Percentiles rank a stretch among this genome's conserved stretches.
Conservation (phyloP, 1,139 yeast species). For the Scheffersomyces illinoinensis region DNA sequence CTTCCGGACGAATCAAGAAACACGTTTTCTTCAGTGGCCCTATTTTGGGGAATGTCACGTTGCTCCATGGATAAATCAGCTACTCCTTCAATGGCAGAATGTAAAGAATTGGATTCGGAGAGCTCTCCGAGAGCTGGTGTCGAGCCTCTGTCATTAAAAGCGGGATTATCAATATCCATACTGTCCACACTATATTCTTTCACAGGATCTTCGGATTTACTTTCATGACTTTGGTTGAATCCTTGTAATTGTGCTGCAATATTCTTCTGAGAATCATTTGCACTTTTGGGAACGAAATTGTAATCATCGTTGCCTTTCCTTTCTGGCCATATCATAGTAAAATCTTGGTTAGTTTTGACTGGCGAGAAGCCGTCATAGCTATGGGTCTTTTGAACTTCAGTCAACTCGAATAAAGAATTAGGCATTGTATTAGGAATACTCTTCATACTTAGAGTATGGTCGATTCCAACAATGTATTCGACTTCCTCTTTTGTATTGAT, state of each 20-base stretch:
- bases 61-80: constrained; percentile 3
- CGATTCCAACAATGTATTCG: constrained; percentile 34
- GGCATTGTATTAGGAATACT: constrained; percentile 11
- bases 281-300: constrained; percentile 6
- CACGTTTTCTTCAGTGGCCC: constrained; percentile 7
- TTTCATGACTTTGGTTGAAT: not conserved
- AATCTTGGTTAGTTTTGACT: constrained; percentile 32
- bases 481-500: constrained; percentile 33
- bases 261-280: not conserved
- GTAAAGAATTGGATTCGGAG: not conserved
- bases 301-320: constrained; percentile 17
- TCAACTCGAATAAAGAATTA: constrained; percentile 27
- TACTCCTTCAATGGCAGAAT: not conserved
- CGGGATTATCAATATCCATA: constrained; percentile 5
- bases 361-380: constrained; percentile 26
- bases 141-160: constrained; percentile 1
- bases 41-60: not conserved
- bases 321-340: constrained; percentile 40
- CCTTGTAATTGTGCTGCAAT: not conserved
- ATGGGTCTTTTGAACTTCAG: constrained; percentile 24
- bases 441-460: constrained; percentile 19
- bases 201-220: constrained; percentile 6
- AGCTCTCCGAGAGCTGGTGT: not conserved
- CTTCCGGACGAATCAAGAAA: constrained; percentile 11
- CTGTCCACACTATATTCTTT: constrained; percentile 2